Conservation (phyloP, 371 early-diverging fungal species). For the Chytridium lagenaria region DNA sequence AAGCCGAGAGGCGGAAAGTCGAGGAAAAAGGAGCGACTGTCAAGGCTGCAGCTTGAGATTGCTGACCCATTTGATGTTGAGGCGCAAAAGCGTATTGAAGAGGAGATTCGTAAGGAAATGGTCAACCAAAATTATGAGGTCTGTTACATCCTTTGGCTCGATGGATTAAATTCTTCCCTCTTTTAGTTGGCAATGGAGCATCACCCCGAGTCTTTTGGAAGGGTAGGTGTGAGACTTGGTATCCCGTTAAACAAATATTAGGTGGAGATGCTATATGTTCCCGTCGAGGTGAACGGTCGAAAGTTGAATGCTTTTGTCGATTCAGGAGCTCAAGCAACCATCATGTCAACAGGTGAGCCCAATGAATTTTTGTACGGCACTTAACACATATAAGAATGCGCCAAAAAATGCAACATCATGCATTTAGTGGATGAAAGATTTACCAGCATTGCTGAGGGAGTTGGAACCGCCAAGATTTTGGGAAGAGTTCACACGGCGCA, state of each 20-base stretch:
- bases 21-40: conserved; percentile 48
- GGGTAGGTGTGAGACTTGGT: conserved; percentile 41
- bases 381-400: conserved; percentile 64
- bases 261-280: conserved; percentile 90
- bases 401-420: conserved; percentile 82
- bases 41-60: conserved; percentile 51
- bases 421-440: conserved; percentile 89
- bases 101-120: conserved; percentile 85
- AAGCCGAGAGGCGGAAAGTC: conserved; percentile 59
- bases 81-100: conserved; percentile 89
- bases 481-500: conserved; percentile 92
- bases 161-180: neutral
- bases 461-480: conserved; percentile 93
- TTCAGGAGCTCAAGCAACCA: conserved; percentile 96
- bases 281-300: conserved; percentile 84
- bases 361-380: conserved; percentile 45
- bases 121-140: conserved; percentile 83
- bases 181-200: conserved; percentile 82
- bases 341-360: conserved; percentile 64
- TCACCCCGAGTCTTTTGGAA: conserved; percentile 94
- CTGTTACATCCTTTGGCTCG: neutral
- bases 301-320: conserved; percentile 95
- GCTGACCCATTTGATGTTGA: conserved; percentile 91
- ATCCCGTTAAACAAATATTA: conserved; percentile 19
- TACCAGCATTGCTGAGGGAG: conserved; percentile 91